phyloP scores from a whole-genome alignment of 805 yeast genomes.

The Candida vaughaniae region DNA sequence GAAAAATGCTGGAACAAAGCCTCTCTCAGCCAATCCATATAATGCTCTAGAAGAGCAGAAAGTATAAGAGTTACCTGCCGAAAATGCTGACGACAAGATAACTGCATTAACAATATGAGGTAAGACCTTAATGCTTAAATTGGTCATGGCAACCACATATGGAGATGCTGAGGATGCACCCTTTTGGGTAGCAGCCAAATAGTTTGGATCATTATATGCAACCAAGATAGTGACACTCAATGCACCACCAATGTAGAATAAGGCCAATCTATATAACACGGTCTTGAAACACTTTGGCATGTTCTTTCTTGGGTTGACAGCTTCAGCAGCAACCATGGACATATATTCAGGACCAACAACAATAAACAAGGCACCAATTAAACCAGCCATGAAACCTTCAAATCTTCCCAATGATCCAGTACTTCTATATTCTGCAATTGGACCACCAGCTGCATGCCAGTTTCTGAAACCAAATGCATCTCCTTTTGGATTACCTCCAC shows the following conservation, averaged over 20 bases:
- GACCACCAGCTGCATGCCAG: conserved; percentile 38
- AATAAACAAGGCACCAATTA: conserved; percentile 37
- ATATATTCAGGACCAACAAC: conserved; percentile 46
- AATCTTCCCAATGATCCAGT: conserved; percentile 39
- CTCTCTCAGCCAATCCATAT: conserved; percentile 20
- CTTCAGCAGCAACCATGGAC: conserved; percentile 45
- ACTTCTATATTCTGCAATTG: conserved; percentile 35
- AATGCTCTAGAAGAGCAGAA: conserved; percentile 20
- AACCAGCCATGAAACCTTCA: conserved; percentile 42
- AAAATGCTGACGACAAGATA: conserved; percentile 28
- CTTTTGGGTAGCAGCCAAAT: conserved; percentile 16
- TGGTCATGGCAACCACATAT: conserved; percentile 28
- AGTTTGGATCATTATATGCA: conserved; percentile 32
- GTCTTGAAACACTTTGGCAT: conserved; percentile 42
- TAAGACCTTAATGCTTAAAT: conserved; percentile 25
- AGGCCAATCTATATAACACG: conserved; percentile 42
- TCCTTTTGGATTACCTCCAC: conserved; percentile 36
- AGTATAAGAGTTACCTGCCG: conserved; percentile 21
- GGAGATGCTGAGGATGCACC: conserved; percentile 32
- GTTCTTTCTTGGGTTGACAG: conserved; percentile 39
- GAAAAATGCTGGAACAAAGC: conserved; percentile 19
- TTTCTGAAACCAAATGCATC: conserved; percentile 36
- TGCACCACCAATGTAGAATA: conserved; percentile 46
- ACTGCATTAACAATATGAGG: conserved; percentile 35
- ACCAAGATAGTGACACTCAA: conserved; percentile 40